Evolutionary conservation across 352 stramenopile genomes (phyloP), one percentile per base, ranked within the genome.

Genomic region (Pythium sukuiense): DNA sequence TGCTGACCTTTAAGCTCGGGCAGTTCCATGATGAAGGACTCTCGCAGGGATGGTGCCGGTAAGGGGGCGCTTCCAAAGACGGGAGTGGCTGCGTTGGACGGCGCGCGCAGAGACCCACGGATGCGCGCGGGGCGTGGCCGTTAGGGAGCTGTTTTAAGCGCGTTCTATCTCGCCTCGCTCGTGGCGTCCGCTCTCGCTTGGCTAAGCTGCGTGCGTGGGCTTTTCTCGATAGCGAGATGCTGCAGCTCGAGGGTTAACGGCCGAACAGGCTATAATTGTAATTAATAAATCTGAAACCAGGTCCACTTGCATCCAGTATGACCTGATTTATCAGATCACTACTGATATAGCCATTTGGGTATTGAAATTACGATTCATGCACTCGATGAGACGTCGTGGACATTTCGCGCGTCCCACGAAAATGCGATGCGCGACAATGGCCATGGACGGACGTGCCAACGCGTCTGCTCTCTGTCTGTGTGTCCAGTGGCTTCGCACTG

Each of bases 1-100:
- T 13, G 11, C 65, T 32, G 56, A 92, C 85, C 85, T 88, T 93
- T 93, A 14, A 93, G 79, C 71, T 92, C 85, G 37, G 82, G 81
- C 54, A 92, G 80, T 72, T 91, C 79, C 85, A 93, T 91, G 11
- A 57, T 62, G n/a, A 3, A 43, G 45, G 45, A 52, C 45, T 30
- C 26, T 37, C 29, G 49, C 27, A 27, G 26, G 24, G 6, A 11
- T 39, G 27, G 29, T 4, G 27, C 16, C 49, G 49, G 49, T 56
- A 6, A 27, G 26, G 26, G 27, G 49, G 45, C 45, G 45, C 45
- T 20, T 20, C 45, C 45, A 52, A 52, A 52, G 45, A 52, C 45
- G 45, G 45, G 45, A 52, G 45, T 52, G 45, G 18, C 45, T 52
- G n/a, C 45, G 45, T 52, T 30, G 45, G 45, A 29, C 45, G 45